Conservation (phyloP, 2,329 filamentous ascomycete species). For the Colletotrichum falcatum region DNA sequence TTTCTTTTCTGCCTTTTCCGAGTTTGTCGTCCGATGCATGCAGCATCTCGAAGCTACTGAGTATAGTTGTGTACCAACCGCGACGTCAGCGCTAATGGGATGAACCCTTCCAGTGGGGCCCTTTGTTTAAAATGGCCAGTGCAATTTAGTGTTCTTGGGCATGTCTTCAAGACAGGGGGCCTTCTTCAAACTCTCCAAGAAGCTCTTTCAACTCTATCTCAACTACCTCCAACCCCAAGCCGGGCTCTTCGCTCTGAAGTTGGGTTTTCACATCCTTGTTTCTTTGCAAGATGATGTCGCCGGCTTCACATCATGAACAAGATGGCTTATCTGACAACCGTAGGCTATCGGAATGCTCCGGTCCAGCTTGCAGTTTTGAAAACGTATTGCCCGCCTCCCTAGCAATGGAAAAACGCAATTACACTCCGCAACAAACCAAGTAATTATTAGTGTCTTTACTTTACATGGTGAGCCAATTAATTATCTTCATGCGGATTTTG, state of each 20-base stretch:
- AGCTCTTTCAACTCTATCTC: constrained; percentile 47
- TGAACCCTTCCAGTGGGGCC: background rate
- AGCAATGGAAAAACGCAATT: too few species aligned
- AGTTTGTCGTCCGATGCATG: too few species aligned
- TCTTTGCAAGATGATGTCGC: constrained; percentile 51
- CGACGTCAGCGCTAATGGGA: background rate
- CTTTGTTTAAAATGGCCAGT: background rate
- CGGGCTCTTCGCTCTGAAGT: constrained; percentile 17
- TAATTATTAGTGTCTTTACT: too few species aligned
- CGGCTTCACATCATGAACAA: too few species aligned
- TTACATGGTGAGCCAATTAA: too few species aligned
- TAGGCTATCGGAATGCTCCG: too few species aligned
- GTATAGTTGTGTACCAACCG: background rate
- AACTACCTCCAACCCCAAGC: constrained; percentile 50
- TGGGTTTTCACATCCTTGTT: constrained; percentile 44
- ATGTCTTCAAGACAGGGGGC: constrained; percentile 6
- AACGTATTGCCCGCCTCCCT: too few species aligned
- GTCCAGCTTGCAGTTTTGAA: too few species aligned
- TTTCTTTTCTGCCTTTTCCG: background rate
- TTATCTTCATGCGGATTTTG: too few species aligned
- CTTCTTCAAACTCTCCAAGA: constrained; percentile 49
- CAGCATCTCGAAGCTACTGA: background rate
- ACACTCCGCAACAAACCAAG: too few species aligned
- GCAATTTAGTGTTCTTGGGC: background rate
- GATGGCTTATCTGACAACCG: too few species aligned